Evolutionary conservation across 106 monocot genomes (phyloP), one percentile per base, ranked within the genome.

Genomic region (Acorus gramineus): DNA sequence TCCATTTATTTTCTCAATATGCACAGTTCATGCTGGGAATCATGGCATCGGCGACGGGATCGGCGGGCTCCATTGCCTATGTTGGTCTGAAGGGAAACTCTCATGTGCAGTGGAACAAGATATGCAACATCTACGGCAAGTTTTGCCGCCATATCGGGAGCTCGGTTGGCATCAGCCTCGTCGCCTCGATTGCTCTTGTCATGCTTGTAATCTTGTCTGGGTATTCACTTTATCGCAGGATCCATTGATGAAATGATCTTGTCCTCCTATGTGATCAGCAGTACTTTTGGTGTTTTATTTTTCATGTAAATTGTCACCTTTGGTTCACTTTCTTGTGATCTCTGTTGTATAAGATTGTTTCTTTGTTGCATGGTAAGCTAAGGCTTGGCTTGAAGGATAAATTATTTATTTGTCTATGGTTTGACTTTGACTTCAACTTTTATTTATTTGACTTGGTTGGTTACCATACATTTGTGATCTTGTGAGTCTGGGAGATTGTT

Each of bases 21-120:
- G 76, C 78, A 94, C 78, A 94, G 93, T 6, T 95, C 50, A 80
- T 87, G 76, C 56, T 69, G 0, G 86, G 76, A 6, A 53, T 95
- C 42, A 59, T 95, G 80, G 84, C 86, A 13, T 80, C 95, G 10
- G 90, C 86, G 4, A 82, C 82, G 2, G 95, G 95, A 14, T 56
- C 84, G 0, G 76, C 50, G 0, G 86, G 57, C 2, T 47, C 61
- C 1, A 69, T 95, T 0, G 95, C 82, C 0, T 90, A 90, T 69
- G 8, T 85, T 2, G 95, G 90, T 0, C 46, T 80, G 44, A 82
- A 76, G 61, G 95, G 95, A 2, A 80, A 95, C 65, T 63, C 73
- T 7, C 82, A 90, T 50, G 72, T 71, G 4, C 51, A 53, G 0
- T 90, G 87, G 95, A 56, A 6, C 44, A 82, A 90, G 72, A 75